A percentile compares a stretch with the other conserved stretches of the same genome.
phyloP scores from a whole-genome alignment of 371 early-diverging fungal species.

The Mucor piriformis region DNA sequence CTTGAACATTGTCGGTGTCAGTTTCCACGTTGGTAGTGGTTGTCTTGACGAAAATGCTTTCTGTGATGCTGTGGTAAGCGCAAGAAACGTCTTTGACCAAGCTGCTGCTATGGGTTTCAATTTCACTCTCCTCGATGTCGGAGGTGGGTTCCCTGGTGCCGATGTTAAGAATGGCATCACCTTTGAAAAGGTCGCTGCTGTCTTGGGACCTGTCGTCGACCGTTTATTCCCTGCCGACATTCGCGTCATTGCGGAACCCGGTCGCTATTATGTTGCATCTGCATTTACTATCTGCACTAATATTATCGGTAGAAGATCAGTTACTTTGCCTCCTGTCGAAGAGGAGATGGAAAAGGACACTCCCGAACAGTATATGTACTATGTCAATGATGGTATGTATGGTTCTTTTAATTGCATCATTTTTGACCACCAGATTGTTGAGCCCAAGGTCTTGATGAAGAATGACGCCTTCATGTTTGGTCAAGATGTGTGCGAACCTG shows the following conservation, averaged over 20 bases:
- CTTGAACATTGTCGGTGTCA: slow-evolving; percentile 89
- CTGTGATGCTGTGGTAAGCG: slow-evolving; percentile 85
- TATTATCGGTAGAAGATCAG: slow-evolving; percentile 86
- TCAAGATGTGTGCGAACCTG: slow-evolving; percentile 19
- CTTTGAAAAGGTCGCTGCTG: slow-evolving; percentile 85
- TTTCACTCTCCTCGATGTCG: slow-evolving; percentile 88
- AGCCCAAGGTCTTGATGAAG: slow-evolving; percentile 57
- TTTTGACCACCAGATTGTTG: slow-evolving; percentile 91
- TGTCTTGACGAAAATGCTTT: slow-evolving; percentile 92
- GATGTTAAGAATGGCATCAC: slow-evolving; percentile 74
- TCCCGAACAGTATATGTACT: slow-evolving; percentile 81
- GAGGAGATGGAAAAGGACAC: not conserved
- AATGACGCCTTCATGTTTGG: slow-evolving; percentile 53
- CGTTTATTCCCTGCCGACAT: slow-evolving; percentile 70
- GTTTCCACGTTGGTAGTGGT: slow-evolving; percentile 95
- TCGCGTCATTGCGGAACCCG: slow-evolving; percentile 97
- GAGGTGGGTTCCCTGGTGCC: slow-evolving; percentile 97
- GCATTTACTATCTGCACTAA: slow-evolving; percentile 93
- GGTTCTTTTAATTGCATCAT: slow-evolving; percentile 97
- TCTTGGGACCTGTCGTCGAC: slow-evolving; percentile 81
- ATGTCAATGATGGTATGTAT: slow-evolving; percentile 98
- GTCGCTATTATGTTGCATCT: slow-evolving; percentile 93
- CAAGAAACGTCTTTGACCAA: slow-evolving; percentile 86
- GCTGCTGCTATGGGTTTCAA: slow-evolving; percentile 77
- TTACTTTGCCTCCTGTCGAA: slow-evolving; percentile 47